phyloP scores from a whole-genome alignment of 148 eudicot genomes.

The Amaranthus cruentus region DNA sequence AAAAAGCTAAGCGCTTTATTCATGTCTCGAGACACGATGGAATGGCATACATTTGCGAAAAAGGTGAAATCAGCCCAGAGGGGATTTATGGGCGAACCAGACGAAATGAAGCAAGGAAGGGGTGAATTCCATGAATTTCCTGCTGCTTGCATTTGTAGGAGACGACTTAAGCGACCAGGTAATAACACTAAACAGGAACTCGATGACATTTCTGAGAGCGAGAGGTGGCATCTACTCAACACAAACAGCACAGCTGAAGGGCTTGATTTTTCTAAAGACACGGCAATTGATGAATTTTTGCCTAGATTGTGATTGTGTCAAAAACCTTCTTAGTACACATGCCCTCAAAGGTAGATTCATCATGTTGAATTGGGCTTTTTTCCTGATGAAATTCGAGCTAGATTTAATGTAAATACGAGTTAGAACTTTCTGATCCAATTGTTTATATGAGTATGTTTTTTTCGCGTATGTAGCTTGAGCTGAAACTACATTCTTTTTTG shows the following conservation, averaged over 20 bases:
- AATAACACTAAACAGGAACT: conserved; percentile 17
- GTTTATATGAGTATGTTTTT: conserved; percentile 21
- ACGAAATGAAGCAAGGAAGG: conserved; percentile 72
- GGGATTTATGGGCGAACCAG: conserved; percentile 97
- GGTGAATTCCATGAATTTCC: conserved; percentile 89
- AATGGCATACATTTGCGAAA: conserved; percentile 63
- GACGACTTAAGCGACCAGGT: conserved; percentile 33
- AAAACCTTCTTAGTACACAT: not conserved
- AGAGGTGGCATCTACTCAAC: conserved; percentile 26
- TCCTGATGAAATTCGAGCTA: conserved; percentile 14
- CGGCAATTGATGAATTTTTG: conserved; percentile 25
- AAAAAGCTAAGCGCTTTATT: conserved; percentile 80
- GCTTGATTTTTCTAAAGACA: conserved; percentile 11
- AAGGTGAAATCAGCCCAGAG: conserved; percentile 86
- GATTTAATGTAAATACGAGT: conserved; percentile 31
- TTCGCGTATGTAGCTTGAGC: conserved; percentile 11
- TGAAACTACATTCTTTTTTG: conserved; percentile 7
- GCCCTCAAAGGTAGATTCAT: not conserved
- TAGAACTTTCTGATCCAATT: conserved; percentile 24
- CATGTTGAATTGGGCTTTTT: conserved; percentile 8
- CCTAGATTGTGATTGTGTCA: conserved; percentile 23
- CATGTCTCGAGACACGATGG: conserved; percentile 55
- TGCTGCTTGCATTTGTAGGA: conserved; percentile 73
- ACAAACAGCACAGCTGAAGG: conserved; percentile 21
- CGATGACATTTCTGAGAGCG: conserved; percentile 27